Base-by-base conservation (phyloP, 2,329 filamentous ascomycete genomes). In the Pezicula radicicola region DNA sequence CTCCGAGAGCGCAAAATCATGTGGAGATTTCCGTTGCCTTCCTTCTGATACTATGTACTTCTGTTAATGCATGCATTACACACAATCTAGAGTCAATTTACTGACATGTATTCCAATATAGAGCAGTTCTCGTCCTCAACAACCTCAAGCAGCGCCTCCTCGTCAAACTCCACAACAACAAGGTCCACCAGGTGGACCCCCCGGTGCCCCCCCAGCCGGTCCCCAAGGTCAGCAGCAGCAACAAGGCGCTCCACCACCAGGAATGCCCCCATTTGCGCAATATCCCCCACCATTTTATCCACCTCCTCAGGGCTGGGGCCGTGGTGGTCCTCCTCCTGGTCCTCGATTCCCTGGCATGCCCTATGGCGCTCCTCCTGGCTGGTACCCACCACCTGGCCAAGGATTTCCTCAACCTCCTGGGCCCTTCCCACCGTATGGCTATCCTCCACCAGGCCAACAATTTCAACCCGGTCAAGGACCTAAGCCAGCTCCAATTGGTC, bases 11-110 rank as follows among this genome's bases (percentile, higher is more conserved):
- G 91, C 91, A 96, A 85, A 84, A 77, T 81, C 81, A 77, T 96
- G 92, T 96, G 86, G 92, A 96, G 75, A 84, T 88, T 87, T 96
- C 92, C 91, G 92, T 96, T 97, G 92, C 91, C 92, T 97, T 97
- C 92, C 92, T 97, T 96, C 91, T 97, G 91, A 96, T 85, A 36
- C 37, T 53, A 15, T 37, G 50, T 36, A 35, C 41, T 46, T 46
- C 41, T 28, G 21, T 48, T 13, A 41, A 10, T 27, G 46, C 10
- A 41, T 49, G 37, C 43, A 44, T 30, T 35, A 15, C 30, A 40
- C 16, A 50, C 27, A 19, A 47, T 57, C 42, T 50, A 39, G 16
- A 44, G 12, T 39, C 12, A 28, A 48, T 30, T 51, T 52, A 56
- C 60, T 62, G 48, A 62, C 50, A 35, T 55, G 39, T 56, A 56